Evolutionary conservation across 768 basidiomycete species (phyloP).

Genomic region (Sutorius australiensis): DNA sequence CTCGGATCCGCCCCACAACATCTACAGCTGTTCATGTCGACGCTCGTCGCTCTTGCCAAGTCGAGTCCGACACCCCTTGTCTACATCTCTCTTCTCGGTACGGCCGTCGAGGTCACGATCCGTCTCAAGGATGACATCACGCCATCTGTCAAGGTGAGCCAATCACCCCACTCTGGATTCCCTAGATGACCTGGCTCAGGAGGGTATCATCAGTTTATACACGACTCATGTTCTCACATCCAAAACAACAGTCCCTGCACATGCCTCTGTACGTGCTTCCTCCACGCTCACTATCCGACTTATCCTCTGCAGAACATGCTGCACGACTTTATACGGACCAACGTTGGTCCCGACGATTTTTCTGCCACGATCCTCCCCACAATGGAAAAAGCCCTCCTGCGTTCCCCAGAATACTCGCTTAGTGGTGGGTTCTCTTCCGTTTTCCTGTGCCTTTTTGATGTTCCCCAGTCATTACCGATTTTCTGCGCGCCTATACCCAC

Average conservation of each 20-base stretch:
- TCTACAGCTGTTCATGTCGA: constrained; percentile 48
- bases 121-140: constrained; percentile 59
- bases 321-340: constrained; percentile 56
- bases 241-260: constrained; percentile 54
- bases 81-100: constrained; percentile 56
- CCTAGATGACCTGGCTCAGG: constrained; percentile 33
- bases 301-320: constrained; percentile 42
- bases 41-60: constrained; percentile 51
- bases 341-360: constrained; percentile 51
- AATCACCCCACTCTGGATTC: neutral
- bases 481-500: constrained; percentile 53
- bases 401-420: constrained; percentile 78
- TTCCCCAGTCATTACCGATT: constrained; percentile 49
- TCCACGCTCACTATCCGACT: constrained; percentile 5
- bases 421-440: constrained; percentile 40
- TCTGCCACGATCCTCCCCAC: constrained; percentile 55
- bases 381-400: constrained; percentile 75
- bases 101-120: constrained; percentile 65
- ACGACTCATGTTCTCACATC: constrained; percentile 60
- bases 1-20: constrained; percentile 58
- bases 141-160: constrained; percentile 43
- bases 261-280: constrained; percentile 49
- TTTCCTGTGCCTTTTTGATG: neutral
- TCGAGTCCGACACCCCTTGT: constrained; percentile 40
- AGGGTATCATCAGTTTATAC: constrained; percentile 58